These are phyloP conservation scores for Diaporthe sp. DNA, from an alignment of 2,329 filamentous ascomycete species.

Conservation along the genomic window DNA sequence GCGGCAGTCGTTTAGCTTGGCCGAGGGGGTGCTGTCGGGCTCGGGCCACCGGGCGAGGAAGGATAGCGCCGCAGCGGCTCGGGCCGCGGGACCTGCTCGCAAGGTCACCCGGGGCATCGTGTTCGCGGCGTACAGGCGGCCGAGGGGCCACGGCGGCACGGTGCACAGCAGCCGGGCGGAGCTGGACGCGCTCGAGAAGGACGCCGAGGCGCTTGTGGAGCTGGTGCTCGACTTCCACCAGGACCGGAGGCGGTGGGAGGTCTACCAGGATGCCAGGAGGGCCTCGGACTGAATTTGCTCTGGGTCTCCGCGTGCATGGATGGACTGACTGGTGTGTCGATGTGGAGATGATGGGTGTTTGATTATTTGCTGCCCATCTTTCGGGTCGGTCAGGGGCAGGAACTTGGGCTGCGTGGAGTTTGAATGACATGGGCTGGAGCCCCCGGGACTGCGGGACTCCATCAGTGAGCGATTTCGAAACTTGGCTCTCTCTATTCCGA, in stretches of 20 bases:
- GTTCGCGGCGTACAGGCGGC: slow-evolving; percentile 66
- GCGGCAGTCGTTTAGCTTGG: slow-evolving; percentile 13
- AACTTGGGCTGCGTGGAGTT: neutral
- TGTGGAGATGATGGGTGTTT: neutral
- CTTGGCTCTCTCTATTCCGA: neutral
- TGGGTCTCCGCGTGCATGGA: neutral
- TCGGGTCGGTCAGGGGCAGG: too few species aligned
- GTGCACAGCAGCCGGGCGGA: slow-evolving; percentile 51
- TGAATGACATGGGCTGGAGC: neutral
- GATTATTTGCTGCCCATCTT: too few species aligned
- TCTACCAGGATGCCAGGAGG: slow-evolving; percentile 23
- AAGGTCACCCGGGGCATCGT: slow-evolving; percentile 62
- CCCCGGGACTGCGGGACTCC: neutral
- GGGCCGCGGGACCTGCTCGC: neutral
- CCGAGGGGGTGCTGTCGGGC: slow-evolving; percentile 13
- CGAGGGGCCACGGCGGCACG: slow-evolving; percentile 50
- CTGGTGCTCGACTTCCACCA: slow-evolving; percentile 61
- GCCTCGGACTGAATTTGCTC: neutral
- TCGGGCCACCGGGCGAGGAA: neutral
- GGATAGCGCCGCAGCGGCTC: neutral
- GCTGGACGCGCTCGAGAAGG: slow-evolving; percentile 57
- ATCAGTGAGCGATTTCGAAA: slow-evolving; percentile 16
- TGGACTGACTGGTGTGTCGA: neutral
- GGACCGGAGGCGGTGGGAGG: slow-evolving; percentile 32
- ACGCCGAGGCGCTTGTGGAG: slow-evolving; percentile 64